These are phyloP conservation scores for Cryptococcus sp. DNA, from an alignment of 1,284 basidiomycete genomes.

Conservation along the genomic window DNA sequence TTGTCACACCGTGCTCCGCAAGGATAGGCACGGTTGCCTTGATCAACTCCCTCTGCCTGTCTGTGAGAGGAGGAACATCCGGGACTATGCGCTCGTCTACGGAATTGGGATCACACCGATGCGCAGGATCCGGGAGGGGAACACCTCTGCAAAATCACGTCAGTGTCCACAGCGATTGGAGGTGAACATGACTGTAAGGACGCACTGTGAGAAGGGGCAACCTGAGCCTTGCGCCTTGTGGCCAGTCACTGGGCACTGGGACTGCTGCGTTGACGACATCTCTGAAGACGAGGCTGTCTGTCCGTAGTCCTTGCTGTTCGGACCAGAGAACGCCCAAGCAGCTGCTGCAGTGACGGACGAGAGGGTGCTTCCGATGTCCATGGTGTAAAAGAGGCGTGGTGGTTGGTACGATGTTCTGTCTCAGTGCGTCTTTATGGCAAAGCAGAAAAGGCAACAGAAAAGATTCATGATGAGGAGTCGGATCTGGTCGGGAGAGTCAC, in stretches of 20 bases:
- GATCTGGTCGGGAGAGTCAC: no score
- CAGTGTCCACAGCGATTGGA: not conserved
- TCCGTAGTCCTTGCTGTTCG: not conserved
- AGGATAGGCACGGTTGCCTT: slow-evolving; percentile 40
- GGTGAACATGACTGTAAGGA: not conserved
- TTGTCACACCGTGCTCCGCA: slow-evolving; percentile 36
- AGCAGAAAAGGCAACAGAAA: no score
- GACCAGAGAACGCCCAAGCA: slow-evolving; percentile 1
- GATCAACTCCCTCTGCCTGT: slow-evolving; percentile 36
- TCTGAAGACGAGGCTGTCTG: not conserved
- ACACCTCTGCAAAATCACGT: not conserved
- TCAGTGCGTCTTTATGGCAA: no score
- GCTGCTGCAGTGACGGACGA: slow-evolving; percentile 11
- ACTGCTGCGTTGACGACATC: not conserved
- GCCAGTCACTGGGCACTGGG: slow-evolving; percentile 12
- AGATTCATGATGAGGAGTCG: no score
- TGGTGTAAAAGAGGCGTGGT: not conserved
- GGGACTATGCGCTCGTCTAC: slow-evolving; percentile 13
- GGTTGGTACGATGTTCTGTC: no score
- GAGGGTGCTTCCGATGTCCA: slow-evolving; percentile 10
- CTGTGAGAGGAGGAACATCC: slow-evolving; percentile 25
- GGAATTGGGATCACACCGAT: slow-evolving; percentile 10
- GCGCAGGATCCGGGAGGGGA: slow-evolving; percentile 9
- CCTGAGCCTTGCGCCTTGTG: slow-evolving; percentile 4
- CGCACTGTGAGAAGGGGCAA: slow-evolving; percentile 14